A percentile compares a stretch with the other conserved stretches of the same genome.
Conservation (phyloP, 2,329 filamentous ascomycete genomes). For the Ophiostoma ips region DNA sequence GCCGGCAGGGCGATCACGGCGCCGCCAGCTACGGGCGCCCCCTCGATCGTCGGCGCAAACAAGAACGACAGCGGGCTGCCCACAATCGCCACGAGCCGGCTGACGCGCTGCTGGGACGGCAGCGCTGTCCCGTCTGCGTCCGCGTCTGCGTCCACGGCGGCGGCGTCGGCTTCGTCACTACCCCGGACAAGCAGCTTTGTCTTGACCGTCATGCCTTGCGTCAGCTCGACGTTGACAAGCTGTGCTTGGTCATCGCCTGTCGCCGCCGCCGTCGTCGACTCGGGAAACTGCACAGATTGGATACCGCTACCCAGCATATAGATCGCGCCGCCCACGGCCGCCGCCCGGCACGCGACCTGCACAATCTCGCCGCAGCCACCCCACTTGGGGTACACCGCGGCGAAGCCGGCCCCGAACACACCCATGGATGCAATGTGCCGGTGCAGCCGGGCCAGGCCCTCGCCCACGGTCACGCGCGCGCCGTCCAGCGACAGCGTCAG, state of each 20-base stretch:
- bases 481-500: slow-evolving; percentile 61
- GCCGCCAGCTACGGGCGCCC: slow-evolving; percentile 60
- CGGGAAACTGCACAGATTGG: slow-evolving; percentile 16
- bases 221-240: slow-evolving; percentile 33
- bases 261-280: slow-evolving; percentile 11
- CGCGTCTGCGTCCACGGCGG: no score
- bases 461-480: slow-evolving; percentile 41
- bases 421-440: slow-evolving; percentile 79
- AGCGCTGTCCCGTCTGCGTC: not conserved
- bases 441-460: slow-evolving; percentile 59
- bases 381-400: slow-evolving; percentile 84
- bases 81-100: slow-evolving; percentile 54
- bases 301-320: slow-evolving; percentile 74
- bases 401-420: slow-evolving; percentile 76
- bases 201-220: slow-evolving; percentile 43
- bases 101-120: slow-evolving; percentile 25
- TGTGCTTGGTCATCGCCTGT: slow-evolving; percentile 8
- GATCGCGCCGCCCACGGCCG: slow-evolving; percentile 78
- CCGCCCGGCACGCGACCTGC: slow-evolving; percentile 81
- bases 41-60: slow-evolving; percentile 61
- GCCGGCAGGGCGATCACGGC: slow-evolving; percentile 54
- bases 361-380: slow-evolving; percentile 78
- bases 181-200: slow-evolving; percentile 39
- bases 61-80: slow-evolving; percentile 49
- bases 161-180: slow-evolving; percentile 20